A percentile compares a stretch with the other conserved stretches of the same genome.
phyloP scores from a whole-genome alignment of 345 rosid genomes.

The Passiflora organensis region DNA sequence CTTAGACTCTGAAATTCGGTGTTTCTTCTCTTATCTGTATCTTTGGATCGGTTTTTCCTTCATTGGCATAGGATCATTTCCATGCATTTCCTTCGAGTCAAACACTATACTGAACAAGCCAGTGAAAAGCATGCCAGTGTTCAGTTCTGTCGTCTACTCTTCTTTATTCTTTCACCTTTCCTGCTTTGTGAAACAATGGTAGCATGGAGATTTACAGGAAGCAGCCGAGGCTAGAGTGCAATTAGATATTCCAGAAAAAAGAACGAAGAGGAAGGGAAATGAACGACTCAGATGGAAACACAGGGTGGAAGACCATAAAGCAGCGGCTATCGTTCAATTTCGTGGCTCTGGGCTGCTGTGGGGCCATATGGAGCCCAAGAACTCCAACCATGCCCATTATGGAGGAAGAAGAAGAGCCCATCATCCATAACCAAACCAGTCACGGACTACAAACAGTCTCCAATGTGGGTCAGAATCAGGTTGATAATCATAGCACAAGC shows the following conservation, averaged over 20 bases:
- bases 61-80: no score
- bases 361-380: constrained; percentile 35
- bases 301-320: constrained; percentile 57
- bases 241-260: neutral
- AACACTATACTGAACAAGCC: no score
- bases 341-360: constrained; percentile 64
- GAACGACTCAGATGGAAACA: constrained; percentile 36
- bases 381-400: constrained; percentile 30
- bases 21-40: no score
- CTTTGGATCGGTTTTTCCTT: no score
- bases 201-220: neutral
- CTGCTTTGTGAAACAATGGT: no score
- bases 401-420: constrained; percentile 20
- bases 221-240: neutral
- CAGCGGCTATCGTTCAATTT: constrained; percentile 46
- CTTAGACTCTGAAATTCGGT: no score
- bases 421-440: constrained; percentile 2
- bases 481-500: neutral
- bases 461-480: neutral
- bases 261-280: constrained; percentile 3
- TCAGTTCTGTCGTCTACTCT: no score
- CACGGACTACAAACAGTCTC: neutral
- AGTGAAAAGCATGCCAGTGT: no score
- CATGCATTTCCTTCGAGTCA: no score
- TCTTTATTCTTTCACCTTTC: no score